phyloP scores from a whole-genome alignment of 768 basidiomycete species.

The Naganishia vishniacii region DNA sequence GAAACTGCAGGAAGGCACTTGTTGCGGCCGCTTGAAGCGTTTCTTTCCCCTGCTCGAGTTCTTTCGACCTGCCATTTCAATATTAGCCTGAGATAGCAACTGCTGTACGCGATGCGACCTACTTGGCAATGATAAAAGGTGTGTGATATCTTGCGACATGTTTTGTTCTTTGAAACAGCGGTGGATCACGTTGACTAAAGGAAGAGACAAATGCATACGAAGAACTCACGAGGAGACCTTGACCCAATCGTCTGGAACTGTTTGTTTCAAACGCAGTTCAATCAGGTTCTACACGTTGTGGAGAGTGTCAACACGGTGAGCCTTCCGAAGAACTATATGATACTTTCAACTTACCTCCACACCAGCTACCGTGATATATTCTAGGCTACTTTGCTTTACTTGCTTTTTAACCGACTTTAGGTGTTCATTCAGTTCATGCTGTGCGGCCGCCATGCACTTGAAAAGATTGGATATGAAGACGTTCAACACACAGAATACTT shows the following conservation, averaged over 20 bases:
- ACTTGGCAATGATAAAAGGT: constrained; percentile 52
- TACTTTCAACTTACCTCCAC: constrained; percentile 60
- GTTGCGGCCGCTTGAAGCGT: constrained; percentile 56
- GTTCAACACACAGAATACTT: background rate
- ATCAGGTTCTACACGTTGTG: constrained; percentile 58
- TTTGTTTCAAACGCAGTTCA: constrained; percentile 61
- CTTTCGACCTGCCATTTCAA: constrained; percentile 59
- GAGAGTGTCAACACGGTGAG: background rate
- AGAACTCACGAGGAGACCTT: constrained; percentile 53
- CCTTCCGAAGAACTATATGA: constrained; percentile 3
- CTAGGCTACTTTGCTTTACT: constrained; percentile 65
- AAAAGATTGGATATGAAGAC: background rate
- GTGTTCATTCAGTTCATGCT: constrained; percentile 68
- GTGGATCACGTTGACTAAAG: constrained; percentile 48
- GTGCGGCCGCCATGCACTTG: constrained; percentile 64
- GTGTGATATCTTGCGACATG: constrained; percentile 67
- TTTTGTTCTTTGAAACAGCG: constrained; percentile 55
- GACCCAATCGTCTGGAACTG: constrained; percentile 47
- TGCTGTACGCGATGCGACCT: constrained; percentile 6
- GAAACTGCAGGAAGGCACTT: constrained; percentile 63
- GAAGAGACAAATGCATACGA: background rate
- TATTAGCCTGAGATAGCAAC: constrained; percentile 16
- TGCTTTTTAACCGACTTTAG: constrained; percentile 67
- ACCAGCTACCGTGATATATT: constrained; percentile 62
- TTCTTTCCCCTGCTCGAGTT: constrained; percentile 71